Base-by-base conservation (phyloP, 495 filamentous ascomycete species). In the Penicillium salamii region DNA sequence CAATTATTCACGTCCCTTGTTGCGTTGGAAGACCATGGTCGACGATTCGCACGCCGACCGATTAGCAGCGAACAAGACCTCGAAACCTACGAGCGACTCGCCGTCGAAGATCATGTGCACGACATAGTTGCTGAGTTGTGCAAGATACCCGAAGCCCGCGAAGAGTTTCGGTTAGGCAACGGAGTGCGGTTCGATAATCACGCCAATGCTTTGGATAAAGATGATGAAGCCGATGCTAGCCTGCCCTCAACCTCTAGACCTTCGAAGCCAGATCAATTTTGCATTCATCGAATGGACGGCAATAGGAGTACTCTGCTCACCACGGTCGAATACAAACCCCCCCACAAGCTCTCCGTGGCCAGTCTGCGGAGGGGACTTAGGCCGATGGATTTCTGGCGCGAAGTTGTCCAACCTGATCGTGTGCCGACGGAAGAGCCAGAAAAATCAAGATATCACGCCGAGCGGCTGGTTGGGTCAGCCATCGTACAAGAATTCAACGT, bases 281-380 rank as follows among this genome's bases (percentile, higher is more conserved):
- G 52, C 13, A 58, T 66, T 33, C 44, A 59, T 48, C 46, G 57
- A 17, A 35, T 60, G 20, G 45, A 60, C 13, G 34, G 42, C 47
- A 52, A 44, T 43, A 61, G 47, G 8, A 58, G 49, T 17, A 61
- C 52, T 21, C 21, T 67, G 6, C 54, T 65, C 21, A 56, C 52
- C 6, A 53, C 58, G 1, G 59, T 68, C 26, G 60, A 68, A 44
- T 68, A 71, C 37, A 71, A 73, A 44, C 61, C 65, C 20, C 57
- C 63, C 26, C 62, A 70, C 39, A 74, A 74, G 53, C 59, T 71
- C 1, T 54, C 63, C 3, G 47, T 60, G 7, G 55, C 52, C 24
- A 56, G 56, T 41, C 50, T 71, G 36, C 60, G 57, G 7, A 34
- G 42, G 15, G 67, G 68, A 7, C 58, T 71, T 31, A 58, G 59